Evolutionary conservation across 2,329 filamentous ascomycete species (phyloP).

Genomic region (Xylariales sp.): DNA sequence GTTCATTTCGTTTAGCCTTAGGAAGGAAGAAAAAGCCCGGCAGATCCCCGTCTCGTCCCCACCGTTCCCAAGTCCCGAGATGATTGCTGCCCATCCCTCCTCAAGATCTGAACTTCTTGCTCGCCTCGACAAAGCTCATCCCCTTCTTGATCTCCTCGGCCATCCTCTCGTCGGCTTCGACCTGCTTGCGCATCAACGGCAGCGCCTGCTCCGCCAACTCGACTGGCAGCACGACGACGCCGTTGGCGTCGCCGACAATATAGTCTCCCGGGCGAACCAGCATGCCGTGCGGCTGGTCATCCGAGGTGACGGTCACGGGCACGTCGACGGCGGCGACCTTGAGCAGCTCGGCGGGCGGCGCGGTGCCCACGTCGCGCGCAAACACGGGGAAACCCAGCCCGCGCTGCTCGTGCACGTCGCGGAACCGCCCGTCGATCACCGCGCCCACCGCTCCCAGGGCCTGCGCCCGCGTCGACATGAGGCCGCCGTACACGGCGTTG

Average conservation of each 20-base stretch:
- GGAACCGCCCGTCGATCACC: slow-evolving; percentile 47
- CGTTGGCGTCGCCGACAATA: slow-evolving; percentile 39
- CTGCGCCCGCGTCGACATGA: slow-evolving; percentile 46
- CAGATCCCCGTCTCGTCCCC: too few species aligned
- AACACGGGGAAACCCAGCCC: slow-evolving; percentile 42
- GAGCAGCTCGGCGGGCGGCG: slow-evolving; percentile 35
- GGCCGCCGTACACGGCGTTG: slow-evolving; percentile 50
- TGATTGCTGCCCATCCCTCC: too few species aligned
- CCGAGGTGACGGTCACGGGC: slow-evolving; percentile 32
- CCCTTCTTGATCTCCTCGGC: slow-evolving; percentile 33
- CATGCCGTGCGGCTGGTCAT: slow-evolving; percentile 31
- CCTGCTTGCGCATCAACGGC: slow-evolving; percentile 34
- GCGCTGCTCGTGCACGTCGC: slow-evolving; percentile 50
- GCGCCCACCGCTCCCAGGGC: slow-evolving; percentile 39
- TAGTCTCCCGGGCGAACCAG: slow-evolving; percentile 38
- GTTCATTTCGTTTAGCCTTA: too few species aligned
- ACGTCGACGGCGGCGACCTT: slow-evolving; percentile 39
- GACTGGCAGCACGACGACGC: slow-evolving; percentile 37
- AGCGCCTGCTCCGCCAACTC: slow-evolving; percentile 33
- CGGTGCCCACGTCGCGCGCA: slow-evolving; percentile 37
- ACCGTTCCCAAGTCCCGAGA: neutral
- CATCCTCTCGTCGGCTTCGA: slow-evolving; percentile 37
- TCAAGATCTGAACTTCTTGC: slow-evolving; percentile 33
- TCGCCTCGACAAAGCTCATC: slow-evolving; percentile 39
- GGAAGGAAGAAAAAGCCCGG: too few species aligned